These are phyloP conservation scores for Blumeria graminis DNA, from an alignment of 2,329 filamentous ascomycete genomes.

Conservation along the genomic window DNA sequence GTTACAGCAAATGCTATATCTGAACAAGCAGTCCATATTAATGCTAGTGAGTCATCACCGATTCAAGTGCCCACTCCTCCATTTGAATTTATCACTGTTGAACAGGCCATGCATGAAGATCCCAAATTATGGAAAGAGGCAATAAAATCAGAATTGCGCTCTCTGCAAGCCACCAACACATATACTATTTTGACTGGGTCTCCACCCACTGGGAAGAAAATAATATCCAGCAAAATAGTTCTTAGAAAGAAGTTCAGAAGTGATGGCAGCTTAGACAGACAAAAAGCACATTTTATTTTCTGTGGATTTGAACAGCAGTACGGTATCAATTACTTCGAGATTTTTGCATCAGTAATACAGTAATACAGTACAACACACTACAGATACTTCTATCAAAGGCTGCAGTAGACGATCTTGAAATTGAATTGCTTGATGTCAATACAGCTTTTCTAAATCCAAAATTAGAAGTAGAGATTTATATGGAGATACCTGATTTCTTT, in stretches of 20 bases:
- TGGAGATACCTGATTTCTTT: neutral
- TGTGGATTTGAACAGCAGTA: neutral
- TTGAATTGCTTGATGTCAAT: neutral
- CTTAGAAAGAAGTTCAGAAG: neutral
- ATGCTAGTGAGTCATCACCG: neutral
- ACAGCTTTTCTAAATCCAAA: neutral
- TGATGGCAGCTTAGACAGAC: neutral
- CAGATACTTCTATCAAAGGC: neutral
- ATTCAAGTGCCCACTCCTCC: neutral
- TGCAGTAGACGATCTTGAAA: neutral
- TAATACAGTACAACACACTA: neutral
- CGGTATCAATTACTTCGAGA: neutral
- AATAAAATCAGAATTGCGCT: neutral
- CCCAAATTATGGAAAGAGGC: neutral
- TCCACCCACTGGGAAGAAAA: neutral
- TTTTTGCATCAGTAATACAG: neutral
- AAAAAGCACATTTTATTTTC: neutral
- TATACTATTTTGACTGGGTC: neutral
- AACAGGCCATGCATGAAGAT: neutral
- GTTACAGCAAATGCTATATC: neutral
- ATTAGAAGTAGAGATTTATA: neutral
- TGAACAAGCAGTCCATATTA: neutral
- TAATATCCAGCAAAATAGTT: neutral
- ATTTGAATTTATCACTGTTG: neutral
- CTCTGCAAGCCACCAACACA: neutral